Base-by-base conservation (phyloP, 805 yeast genomes). In the Candida montana region DNA sequence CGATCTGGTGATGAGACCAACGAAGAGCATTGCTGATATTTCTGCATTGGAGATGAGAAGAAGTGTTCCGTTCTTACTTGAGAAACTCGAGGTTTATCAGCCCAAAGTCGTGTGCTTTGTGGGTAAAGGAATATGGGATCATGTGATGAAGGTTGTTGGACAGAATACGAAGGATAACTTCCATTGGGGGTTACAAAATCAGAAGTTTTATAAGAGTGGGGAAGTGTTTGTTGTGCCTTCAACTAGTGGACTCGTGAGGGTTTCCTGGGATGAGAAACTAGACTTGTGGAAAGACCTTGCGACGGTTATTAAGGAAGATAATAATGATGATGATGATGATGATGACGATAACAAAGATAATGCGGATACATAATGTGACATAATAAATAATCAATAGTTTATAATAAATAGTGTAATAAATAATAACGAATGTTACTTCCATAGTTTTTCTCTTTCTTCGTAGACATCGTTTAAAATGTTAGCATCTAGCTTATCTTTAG, bases 111-210 rank as follows among this genome's bases (percentile, higher is more conserved):
- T 81, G 0, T 79, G 83, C 27, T 59, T 84, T 18, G 75, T 83
- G 4, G 93, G 93, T 1, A 81, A 81, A 50, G 88, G 88, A 0
- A 80, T 83, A 7, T 83, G 88, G 87, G 86, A 81, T 41, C 57
- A 71, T 3, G 58, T 83, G 0, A 67, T 73, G 39, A 68, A 64
- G 50, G 39, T 44, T 61, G 16, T 36, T 32, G 53, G 58, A 12
- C 27, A 29, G 6, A 65, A 67, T 17, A 53, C 56, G 31, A 51
- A 58, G 26, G 48, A 51, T 7, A 45, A 55, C 19, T 81, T 83
- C 45, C 33, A 50, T 27, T 83, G 81, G 78, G 93, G 91, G 1
- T 40, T 53, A 33, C 74, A 64, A 33, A 24, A 33, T 10, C 42
- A 39, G 20, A 31, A 21, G 5, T 33, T 37, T 4, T 39, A 40